A percentile compares a stretch with the other conserved stretches of the same genome.
Conservation (phyloP, 2,329 filamentous ascomycete species). For the Cryoendolithus antarcticus region DNA sequence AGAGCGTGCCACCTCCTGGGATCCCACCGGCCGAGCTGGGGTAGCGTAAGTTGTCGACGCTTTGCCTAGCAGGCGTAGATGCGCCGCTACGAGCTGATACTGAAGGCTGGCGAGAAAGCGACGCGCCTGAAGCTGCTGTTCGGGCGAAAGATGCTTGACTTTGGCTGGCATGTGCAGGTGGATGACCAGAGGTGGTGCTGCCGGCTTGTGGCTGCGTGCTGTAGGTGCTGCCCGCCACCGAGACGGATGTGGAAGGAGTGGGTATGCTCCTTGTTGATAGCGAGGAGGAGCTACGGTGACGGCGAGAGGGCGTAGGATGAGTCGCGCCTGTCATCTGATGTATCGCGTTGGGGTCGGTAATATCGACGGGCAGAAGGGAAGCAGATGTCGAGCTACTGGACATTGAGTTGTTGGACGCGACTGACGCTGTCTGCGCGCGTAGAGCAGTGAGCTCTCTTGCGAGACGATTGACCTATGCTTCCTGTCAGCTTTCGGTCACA, state of each 20-base stretch:
- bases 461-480: slow-evolving; percentile 68
- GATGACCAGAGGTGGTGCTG: slow-evolving; percentile 8
- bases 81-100: slow-evolving; percentile 20
- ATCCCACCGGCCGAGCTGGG: not conserved
- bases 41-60: slow-evolving; percentile 16
- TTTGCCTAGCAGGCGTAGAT: slow-evolving; percentile 22
- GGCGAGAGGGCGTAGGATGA: slow-evolving; percentile 40
- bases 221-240: slow-evolving; percentile 6
- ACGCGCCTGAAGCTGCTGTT: slow-evolving; percentile 17
- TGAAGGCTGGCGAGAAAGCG: slow-evolving; percentile 21
- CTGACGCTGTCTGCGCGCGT: slow-evolving; percentile 53
- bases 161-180: slow-evolving; percentile 12
- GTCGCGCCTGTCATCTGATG: slow-evolving; percentile 34
- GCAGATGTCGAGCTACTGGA: slow-evolving; percentile 40
- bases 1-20: slow-evolving; percentile 6
- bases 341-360: slow-evolving; percentile 35
- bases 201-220: slow-evolving; percentile 13
- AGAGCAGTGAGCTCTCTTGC: slow-evolving; percentile 78
- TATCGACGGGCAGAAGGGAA: slow-evolving; percentile 28
- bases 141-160: slow-evolving; percentile 25
- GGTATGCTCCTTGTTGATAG: slow-evolving; percentile 6
- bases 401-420: slow-evolving; percentile 43
- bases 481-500: not conserved
- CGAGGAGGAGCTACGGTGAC: slow-evolving; percentile 29
- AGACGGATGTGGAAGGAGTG: slow-evolving; percentile 10